Evolutionary conservation across 2,329 filamentous ascomycete genomes (phyloP).

Genomic region (Decorospora gaudefroyi): DNA sequence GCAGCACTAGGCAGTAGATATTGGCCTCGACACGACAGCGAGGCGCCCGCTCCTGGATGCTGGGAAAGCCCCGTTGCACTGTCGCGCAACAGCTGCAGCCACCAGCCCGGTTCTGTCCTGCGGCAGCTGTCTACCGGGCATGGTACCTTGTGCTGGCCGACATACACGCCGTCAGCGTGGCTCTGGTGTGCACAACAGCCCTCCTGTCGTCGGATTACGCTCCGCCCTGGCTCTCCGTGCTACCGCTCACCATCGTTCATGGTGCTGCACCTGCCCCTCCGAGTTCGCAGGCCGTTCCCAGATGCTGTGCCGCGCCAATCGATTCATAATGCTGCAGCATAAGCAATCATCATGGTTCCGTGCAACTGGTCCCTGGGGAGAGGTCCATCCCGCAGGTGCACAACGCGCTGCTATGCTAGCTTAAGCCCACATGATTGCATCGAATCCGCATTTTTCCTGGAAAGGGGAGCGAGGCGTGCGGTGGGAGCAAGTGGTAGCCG

Average conservation of each 20-base stretch:
- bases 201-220: constrained; percentile 31
- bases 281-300: constrained; percentile 20
- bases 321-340: constrained; percentile 21
- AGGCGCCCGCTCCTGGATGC: constrained; percentile 33
- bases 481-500: constrained; percentile 14
- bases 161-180: constrained; percentile 34
- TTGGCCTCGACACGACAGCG: constrained; percentile 25
- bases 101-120: constrained; percentile 42
- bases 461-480: constrained; percentile 12
- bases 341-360: constrained; percentile 36
- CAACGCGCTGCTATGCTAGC: constrained; percentile 22
- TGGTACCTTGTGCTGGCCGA: constrained; percentile 33
- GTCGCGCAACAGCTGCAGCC: constrained; percentile 30
- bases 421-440: constrained; percentile 14
- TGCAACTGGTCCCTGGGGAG: constrained; percentile 37
- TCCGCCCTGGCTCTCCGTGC: constrained; percentile 20
- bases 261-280: constrained; percentile 24
- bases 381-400: too few relatives aligned
- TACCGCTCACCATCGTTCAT: constrained; percentile 19
- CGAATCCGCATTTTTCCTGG: constrained; percentile 12
- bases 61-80: constrained; percentile 35
- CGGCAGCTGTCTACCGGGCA: constrained; percentile 41
- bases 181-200: constrained; percentile 34
- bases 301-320: constrained; percentile 23
- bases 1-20: constrained; percentile 33